Conservation (phyloP, 2,329 filamentous ascomycete genomes). For the Pseudogymnoascus sp. region DNA sequence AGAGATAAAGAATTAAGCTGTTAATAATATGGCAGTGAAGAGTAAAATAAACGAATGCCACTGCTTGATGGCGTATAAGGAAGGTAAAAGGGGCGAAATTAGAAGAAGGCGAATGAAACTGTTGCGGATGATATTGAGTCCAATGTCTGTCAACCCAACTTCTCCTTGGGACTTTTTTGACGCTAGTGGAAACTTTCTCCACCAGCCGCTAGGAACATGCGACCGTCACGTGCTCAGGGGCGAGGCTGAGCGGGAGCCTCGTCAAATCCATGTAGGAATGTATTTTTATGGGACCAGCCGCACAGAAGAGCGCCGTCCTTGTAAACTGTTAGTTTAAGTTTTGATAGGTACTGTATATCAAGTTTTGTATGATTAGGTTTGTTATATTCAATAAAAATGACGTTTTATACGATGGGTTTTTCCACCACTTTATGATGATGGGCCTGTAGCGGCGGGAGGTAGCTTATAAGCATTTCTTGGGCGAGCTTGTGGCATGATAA, state of each 20-base stretch:
- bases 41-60: constrained; percentile 3
- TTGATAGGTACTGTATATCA: neutral
- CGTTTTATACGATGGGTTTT: neutral
- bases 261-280: neutral
- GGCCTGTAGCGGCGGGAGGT: neutral
- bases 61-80: neutral
- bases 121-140: neutral
- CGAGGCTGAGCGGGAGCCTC: neutral
- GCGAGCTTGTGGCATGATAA: neutral
- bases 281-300: neutral
- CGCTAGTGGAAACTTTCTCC: constrained; percentile 7
- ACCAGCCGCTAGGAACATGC: constrained; percentile 2
- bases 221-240: neutral
- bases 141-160: neutral
- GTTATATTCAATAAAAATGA: neutral
- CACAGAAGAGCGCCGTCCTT: too few relatives aligned
- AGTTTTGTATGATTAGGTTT: neutral
- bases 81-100: neutral
- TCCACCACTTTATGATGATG: neutral
- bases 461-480: constrained; percentile 3
- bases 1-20: neutral
- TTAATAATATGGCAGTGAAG: neutral
- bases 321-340: neutral
- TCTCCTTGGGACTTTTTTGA: constrained; percentile 9
- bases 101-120: neutral